Evolutionary conservation across 768 basidiomycete species (phyloP), one percentile per base, ranked within the genome.

Genomic region (Hygrophorus russula): DNA sequence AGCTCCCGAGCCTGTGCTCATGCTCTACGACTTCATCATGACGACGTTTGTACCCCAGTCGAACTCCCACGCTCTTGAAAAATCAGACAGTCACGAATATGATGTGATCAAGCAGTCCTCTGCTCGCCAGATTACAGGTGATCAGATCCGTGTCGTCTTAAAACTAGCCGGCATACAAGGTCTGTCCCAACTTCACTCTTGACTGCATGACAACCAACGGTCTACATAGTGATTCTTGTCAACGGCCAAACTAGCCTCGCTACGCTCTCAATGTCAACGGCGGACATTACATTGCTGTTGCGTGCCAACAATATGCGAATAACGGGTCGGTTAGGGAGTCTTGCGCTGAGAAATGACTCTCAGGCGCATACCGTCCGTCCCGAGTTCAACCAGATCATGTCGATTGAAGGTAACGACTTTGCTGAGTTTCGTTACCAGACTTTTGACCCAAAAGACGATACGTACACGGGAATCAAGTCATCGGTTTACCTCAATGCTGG

Each of bases 11-110:
- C 92, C 94, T 10, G 81, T 97, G 34, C 66, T 99, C 30, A 73
- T 83, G 1, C 62, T 97, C 15, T 98, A 97, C 61, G 92, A 98
- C 63, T 97, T 94, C 65, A 77, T 99, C 60, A 93, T 99, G 83
- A 83, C 86, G 2, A 97, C 96, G 0, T 99, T 99, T 60, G 86
- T 90, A 8, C 77, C 83, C 7, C 51, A 68, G 47, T 45, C 50
- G n/a, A 24, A 28, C 24, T 13, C 19, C n/a, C 20, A 35, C 31
- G 39, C 18, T 29, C 15, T 31, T 14, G 47, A 51, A 31, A 45
- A 41, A 29, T 30, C 50, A 6, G 14, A 37, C n/a, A 14, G 19
- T 18, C 42, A 41, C 33, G 39, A 42, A 9, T 44, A 36, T 17
- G 32, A 37, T 10, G 13, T 32, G 9, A 29, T 29, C 27, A 40